A percentile compares a stretch with the other conserved stretches of the same genome.
Evolutionary conservation across 495 filamentous ascomycete species (phyloP).

Genomic region (Tetracladium setigerum): DNA sequence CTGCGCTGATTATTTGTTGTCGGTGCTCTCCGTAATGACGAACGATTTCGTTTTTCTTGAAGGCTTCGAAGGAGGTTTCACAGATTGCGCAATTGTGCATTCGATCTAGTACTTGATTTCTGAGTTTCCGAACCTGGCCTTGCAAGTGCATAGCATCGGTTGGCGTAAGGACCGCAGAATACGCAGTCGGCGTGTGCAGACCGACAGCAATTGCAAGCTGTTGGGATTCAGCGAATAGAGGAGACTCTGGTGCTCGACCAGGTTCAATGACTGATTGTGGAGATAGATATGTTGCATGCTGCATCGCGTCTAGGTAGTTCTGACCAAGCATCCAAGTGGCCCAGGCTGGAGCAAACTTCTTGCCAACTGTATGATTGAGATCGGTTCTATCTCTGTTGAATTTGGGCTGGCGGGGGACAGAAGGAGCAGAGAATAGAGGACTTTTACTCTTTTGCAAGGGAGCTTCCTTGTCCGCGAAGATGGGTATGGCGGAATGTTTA

Average conservation of each 20-base stretch:
- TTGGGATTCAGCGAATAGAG: constrained; percentile 8
- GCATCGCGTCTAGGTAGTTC: neutral
- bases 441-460: no score
- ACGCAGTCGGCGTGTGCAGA: constrained; percentile 9
- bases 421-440: no score
- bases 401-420: neutral
- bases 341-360: neutral
- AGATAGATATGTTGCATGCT: constrained; percentile 6
- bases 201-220: constrained; percentile 7
- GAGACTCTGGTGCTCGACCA: constrained; percentile 11
- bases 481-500: no score
- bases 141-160: constrained; percentile 7
- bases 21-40: constrained; percentile 4
- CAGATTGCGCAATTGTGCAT: constrained; percentile 13
- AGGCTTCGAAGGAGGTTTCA: neutral
- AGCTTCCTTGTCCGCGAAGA: no score
- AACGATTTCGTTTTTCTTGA: constrained; percentile 2
- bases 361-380: neutral
- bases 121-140: constrained; percentile 7
- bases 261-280: constrained; percentile 18
- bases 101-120: constrained; percentile 15
- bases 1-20: constrained; percentile 1
- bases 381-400: constrained; percentile 11
- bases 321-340: constrained; percentile 5
- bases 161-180: constrained; percentile 9